Conservation (phyloP, 306 rosid species). For the Abrus precatorius region DNA sequence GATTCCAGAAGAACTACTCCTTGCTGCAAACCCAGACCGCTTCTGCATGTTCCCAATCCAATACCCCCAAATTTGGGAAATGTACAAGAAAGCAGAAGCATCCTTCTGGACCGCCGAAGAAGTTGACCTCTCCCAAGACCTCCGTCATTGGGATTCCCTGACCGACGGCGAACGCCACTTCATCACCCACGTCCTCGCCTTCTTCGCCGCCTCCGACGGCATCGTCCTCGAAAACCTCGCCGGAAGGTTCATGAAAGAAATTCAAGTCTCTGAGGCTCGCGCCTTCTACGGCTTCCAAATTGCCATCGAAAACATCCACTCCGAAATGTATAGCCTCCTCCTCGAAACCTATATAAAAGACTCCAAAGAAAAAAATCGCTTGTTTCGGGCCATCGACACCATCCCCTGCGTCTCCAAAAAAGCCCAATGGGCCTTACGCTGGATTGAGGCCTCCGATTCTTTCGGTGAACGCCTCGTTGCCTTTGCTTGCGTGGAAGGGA, state of each 20-base stretch:
- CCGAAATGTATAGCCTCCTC: conserved; percentile 88
- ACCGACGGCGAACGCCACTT: conserved; percentile 79
- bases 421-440: conserved; percentile 74
- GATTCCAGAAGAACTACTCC: conserved; percentile 74
- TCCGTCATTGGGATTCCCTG: conserved; percentile 66
- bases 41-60: conserved; percentile 96
- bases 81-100: conserved; percentile 95
- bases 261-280: conserved; percentile 83
- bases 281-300: conserved; percentile 95
- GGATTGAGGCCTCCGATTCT: conserved; percentile 55
- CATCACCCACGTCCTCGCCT: conserved; percentile 79
- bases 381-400: conserved; percentile 74
- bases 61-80: conserved; percentile 89
- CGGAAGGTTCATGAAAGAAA: conserved; percentile 85
- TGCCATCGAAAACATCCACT: conserved; percentile 87
- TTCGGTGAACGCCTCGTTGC: conserved; percentile 68
- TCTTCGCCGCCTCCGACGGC: conserved; percentile 94
- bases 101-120: conserved; percentile 96
- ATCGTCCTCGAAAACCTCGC: conserved; percentile 89
- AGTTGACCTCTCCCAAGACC: conserved; percentile 77
- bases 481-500: conserved; percentile 89
- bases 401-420: conserved; percentile 74
- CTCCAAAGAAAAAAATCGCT: conserved; percentile 59
- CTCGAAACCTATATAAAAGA: conserved; percentile 81
- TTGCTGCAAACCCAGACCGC: conserved; percentile 77